Evolutionary conservation across 2,329 filamentous ascomycete genomes (phyloP).

Genomic region (Plectosphaerella plurivora): DNA sequence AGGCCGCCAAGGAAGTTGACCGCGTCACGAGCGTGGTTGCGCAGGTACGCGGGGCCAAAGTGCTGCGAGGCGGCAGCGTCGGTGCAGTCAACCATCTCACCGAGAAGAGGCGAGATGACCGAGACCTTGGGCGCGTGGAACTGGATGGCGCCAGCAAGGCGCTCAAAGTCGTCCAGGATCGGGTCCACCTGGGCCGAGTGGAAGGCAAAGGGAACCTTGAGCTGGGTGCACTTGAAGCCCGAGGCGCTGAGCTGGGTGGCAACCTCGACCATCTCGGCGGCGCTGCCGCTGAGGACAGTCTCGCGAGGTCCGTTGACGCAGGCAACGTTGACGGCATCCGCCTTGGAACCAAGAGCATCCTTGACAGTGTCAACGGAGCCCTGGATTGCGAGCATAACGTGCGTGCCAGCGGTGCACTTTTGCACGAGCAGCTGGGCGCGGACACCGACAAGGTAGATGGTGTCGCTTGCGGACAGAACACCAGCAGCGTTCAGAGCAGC

Average conservation of each 20-base stretch:
- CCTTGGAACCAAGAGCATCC: constrained; percentile 41
- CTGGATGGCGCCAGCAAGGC: constrained; percentile 29
- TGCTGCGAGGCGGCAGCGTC: constrained; percentile 27
- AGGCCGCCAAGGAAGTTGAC: constrained; percentile 63
- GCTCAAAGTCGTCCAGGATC: constrained; percentile 55
- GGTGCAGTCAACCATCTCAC: constrained; percentile 37
- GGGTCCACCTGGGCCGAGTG: constrained; percentile 50
- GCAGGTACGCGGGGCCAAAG: constrained; percentile 55
- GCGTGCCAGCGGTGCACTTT: constrained; percentile 61
- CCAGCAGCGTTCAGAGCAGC: constrained; percentile 68
- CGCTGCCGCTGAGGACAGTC: constrained; percentile 60
- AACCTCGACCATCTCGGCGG: constrained; percentile 37
- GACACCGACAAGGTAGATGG: constrained; percentile 66
- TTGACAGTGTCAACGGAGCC: constrained; percentile 47
- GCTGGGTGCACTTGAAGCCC: constrained; percentile 36
- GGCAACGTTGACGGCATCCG: constrained; percentile 45
- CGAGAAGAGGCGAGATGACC: constrained; percentile 63
- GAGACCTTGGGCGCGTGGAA: constrained; percentile 47
- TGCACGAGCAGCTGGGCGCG: constrained; percentile 62
- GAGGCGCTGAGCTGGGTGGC: constrained; percentile 26
- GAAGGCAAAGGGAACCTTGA: constrained; percentile 50
- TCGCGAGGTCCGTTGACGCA: constrained; percentile 75
- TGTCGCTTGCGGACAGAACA: constrained; percentile 65
- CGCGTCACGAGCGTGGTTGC: constrained; percentile 55
- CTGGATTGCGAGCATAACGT: constrained; percentile 51